Percentiles rank a stretch among this genome's conserved stretches.
Conservation (phyloP, 306 rosid species). For the Vigna mungo region DNA sequence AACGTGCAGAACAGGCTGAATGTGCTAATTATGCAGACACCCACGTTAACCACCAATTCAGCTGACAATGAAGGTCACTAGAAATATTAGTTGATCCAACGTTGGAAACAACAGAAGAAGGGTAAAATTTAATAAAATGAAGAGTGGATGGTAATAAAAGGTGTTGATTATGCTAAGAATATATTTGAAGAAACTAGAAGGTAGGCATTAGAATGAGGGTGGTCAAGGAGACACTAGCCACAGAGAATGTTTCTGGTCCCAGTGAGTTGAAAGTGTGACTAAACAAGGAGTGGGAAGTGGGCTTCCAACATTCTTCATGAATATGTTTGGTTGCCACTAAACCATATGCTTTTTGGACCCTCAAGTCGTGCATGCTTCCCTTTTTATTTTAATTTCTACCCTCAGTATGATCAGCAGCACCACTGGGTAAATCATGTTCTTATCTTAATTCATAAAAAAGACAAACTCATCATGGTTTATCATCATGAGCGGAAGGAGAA, state of each 20-base stretch:
- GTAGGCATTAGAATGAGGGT: constrained; percentile 23
- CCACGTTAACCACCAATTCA: constrained; percentile 29
- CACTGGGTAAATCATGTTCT: constrained; percentile 45
- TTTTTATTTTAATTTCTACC: constrained; percentile 11
- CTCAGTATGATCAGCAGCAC: constrained; percentile 39
- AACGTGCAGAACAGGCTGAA: constrained; percentile 41
- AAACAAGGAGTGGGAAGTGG: constrained; percentile 50
- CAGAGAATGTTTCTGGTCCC: constrained; percentile 82
- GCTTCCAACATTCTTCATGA: constrained; percentile 61
- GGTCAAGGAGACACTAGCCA: constrained; percentile 75
- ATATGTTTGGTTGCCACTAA: constrained; percentile 59
- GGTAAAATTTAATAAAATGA: constrained; percentile 13
- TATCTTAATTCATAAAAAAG: constrained; percentile 55
- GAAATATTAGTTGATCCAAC: constrained; percentile 23
- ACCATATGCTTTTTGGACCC: constrained; percentile 43
- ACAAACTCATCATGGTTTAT: constrained; percentile 67
- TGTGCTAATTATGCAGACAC: constrained; percentile 33
- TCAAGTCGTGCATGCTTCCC: constrained; percentile 47
- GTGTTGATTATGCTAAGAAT: constrained; percentile 35
- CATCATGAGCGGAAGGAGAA: constrained; percentile 67
- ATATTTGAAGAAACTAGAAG: constrained; percentile 46
- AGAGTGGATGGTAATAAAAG: constrained; percentile 25
- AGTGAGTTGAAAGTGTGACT: constrained; percentile 44
- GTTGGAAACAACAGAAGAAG: constrained; percentile 42
- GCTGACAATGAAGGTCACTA: constrained; percentile 17